Evolutionary conservation across 129 eudicot species (phyloP).

Genomic region (Arctium lappa): DNA sequence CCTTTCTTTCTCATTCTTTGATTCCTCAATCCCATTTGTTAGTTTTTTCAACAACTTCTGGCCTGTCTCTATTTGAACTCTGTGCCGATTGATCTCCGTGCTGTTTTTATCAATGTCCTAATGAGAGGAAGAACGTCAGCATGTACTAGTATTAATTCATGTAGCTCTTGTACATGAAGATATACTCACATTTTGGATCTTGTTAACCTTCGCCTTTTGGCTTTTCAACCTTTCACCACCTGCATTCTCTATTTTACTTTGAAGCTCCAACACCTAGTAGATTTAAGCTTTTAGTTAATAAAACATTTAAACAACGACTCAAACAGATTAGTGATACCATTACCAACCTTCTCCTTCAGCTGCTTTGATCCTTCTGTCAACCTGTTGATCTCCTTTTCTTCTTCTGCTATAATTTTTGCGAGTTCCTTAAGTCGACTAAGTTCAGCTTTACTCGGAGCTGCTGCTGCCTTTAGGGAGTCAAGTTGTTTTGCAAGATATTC

Average conservation of each 20-base stretch:
- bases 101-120: constrained; percentile 83
- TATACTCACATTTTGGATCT: constrained; percentile 69
- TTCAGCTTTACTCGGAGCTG: constrained; percentile 71
- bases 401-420: constrained; percentile 36
- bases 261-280: constrained; percentile 74
- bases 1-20: constrained; percentile 74
- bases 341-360: constrained; percentile 73
- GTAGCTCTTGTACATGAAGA: neutral
- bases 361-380: constrained; percentile 66
- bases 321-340: neutral
- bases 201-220: constrained; percentile 68
- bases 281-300: neutral
- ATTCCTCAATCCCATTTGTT: constrained; percentile 72
- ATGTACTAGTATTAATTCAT: neutral
- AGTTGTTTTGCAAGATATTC: constrained; percentile 77
- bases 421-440: constrained; percentile 57
- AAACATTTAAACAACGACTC: neutral
- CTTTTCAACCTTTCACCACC: constrained; percentile 83
- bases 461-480: constrained; percentile 60
- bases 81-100: constrained; percentile 86
- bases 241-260: constrained; percentile 87
- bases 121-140: constrained; percentile 12
- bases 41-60: constrained; percentile 69
- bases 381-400: constrained; percentile 72
- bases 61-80: constrained; percentile 91